Base-by-base conservation (phyloP, 2,329 filamentous ascomycete species). In the Xylaria sp. region DNA sequence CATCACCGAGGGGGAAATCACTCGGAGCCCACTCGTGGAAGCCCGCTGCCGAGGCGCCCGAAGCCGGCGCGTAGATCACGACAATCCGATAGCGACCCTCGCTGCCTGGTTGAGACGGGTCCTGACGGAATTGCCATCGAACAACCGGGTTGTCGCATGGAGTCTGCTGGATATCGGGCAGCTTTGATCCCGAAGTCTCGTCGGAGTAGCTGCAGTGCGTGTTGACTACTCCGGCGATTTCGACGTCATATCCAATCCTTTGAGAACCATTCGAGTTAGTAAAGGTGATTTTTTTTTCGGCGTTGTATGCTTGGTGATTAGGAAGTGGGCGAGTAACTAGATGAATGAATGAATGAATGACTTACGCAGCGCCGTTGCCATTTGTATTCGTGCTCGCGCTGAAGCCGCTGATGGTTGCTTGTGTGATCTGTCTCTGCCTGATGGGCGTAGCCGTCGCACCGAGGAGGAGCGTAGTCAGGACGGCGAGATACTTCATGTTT, bases 51-150 rank as follows among this genome's bases (percentile, higher is more conserved):
- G 31, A 38, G 56, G 33, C 58, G 13, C 50, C 59, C 13, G 47
- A 55, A 44, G 57, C 54, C 55, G 69, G 68, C 25, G 67, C 60
- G 62, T 74, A 72, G 47, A 70, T 69, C 27, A 75, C 25, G 50
- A 75, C 69, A 31, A 76, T 60, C 42, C 72, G 72, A 62, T 74
- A 76, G 1, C 17, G 56, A 13, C 74, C 74, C 53, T 69, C 61
- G 27, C 36, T 22, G 5, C 73, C 73, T 0, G 73, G 73, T 13
- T 20, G 57, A 17, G 72, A 69, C 0, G 74, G 73, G 70, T 75
- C 72, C 61, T 75, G 71, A 27, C 49, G 66, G 70, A 76, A 75
- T 49, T 75, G 60, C 73, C 73, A 76, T 55, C 63, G 56, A 3
- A 75, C 59, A 27, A 67, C 60, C 17, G 68, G 47, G 65, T 75